Percentiles rank a stretch among this genome's conserved stretches.
Conservation (phyloP, 2,329 filamentous ascomycete species). For the Thyridium curvatum region DNA sequence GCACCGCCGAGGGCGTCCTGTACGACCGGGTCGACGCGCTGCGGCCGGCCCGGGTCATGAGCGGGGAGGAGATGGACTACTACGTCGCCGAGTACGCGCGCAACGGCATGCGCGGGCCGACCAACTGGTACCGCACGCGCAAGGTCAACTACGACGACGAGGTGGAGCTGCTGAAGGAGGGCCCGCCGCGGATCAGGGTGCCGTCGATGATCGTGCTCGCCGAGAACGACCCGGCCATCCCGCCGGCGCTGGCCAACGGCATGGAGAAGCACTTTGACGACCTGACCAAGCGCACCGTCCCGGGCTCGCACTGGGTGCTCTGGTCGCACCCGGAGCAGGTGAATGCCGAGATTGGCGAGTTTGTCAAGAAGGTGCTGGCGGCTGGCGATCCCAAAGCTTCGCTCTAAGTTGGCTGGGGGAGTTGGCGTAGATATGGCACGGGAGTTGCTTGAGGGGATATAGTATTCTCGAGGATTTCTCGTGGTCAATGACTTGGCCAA, state of each 20-base stretch:
- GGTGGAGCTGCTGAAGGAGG: conserved; percentile 52
- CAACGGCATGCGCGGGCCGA: conserved; percentile 69
- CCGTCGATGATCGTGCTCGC: conserved; percentile 74
- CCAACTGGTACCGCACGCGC: conserved; percentile 82
- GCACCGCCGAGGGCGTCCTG: conserved; percentile 53
- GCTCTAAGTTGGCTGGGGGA: conserved; percentile 18
- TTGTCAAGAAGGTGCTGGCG: conserved; percentile 50
- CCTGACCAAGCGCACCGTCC: conserved; percentile 59
- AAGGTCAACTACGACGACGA: conserved; percentile 76
- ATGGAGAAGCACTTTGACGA: conserved; percentile 66
- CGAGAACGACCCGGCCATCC: conserved; percentile 64
- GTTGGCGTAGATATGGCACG: too few relatives aligned
- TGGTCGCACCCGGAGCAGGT: conserved; percentile 65
- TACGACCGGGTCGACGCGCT: conserved; percentile 57
- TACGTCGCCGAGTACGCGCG: conserved; percentile 68
- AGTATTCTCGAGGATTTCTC: too few relatives aligned
- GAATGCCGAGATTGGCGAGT: conserved; percentile 62
- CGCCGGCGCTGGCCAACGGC: conserved; percentile 59
- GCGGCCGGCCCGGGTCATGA: conserved; percentile 51
- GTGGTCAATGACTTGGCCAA: too few relatives aligned
- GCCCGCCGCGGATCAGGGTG: conserved; percentile 38
- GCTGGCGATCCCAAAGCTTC: conserved; percentile 21
- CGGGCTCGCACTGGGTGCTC: conserved; percentile 76
- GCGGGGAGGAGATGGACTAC: conserved; percentile 65
- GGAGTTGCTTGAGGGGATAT: too few relatives aligned